Percentiles rank a stretch among this genome's conserved stretches.
These are phyloP conservation scores for Vitis hybrid DNA, from an alignment of 177 flowering plant genomes.

Conservation along the genomic window DNA sequence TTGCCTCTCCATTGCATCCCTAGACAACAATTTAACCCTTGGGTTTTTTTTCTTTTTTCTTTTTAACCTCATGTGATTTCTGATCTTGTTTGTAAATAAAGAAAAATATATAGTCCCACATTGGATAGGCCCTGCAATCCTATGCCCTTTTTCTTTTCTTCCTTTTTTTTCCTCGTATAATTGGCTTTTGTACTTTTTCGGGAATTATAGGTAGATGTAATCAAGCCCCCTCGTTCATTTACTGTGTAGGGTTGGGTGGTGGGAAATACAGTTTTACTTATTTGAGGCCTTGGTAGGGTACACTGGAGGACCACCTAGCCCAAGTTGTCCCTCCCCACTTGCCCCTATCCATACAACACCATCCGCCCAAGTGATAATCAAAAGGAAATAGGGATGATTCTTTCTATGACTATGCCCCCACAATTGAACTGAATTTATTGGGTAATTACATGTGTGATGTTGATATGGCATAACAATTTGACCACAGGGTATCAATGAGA, in stretches of 20 bases:
- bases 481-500: neutral
- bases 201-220: neutral
- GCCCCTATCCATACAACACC: neutral
- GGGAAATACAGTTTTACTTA: neutral
- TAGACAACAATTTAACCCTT: conserved; percentile 7
- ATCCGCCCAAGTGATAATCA: neutral
- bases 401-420: neutral
- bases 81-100: conserved; percentile 15
- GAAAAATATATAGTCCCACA: neutral
- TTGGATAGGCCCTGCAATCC: neutral
- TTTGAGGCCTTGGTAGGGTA: neutral
- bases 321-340: neutral
- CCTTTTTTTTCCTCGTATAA: too few species aligned
- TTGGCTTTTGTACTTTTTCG: too few species aligned
- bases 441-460: conserved; percentile 3
- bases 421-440: neutral
- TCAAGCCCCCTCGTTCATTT: neutral
- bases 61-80: conserved; percentile 4
- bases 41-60: too few species aligned
- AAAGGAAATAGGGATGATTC: neutral
- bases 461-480: conserved; percentile 8
- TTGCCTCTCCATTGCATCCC: conserved; percentile 5
- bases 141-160: neutral
- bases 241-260: neutral
- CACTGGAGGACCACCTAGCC: neutral